Base-by-base conservation (phyloP, 116 monocot genomes). In the Iris pallida region DNA sequence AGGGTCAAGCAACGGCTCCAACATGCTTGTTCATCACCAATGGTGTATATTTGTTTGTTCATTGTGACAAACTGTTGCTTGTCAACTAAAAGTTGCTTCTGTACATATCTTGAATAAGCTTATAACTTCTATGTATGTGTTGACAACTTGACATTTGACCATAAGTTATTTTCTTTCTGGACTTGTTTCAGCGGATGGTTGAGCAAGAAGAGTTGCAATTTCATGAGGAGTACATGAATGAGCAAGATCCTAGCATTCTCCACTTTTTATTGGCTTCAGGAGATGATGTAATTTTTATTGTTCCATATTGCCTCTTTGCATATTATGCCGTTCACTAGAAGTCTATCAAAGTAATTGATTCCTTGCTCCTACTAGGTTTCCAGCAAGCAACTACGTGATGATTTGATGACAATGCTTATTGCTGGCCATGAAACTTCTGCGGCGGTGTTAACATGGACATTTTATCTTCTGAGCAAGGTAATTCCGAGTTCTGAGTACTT, bases 391-490 rank as follows among this genome's bases (percentile, higher is more conserved):
- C 89, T 97, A 30, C 89, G 92, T 77, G 96, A 97, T 78, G 96
- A 97, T 82, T 66, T 97, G 78, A 90, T 97, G 96, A 97, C 96
- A 46, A 68, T 92, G 85, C 92, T 97, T 45, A 92, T 97, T 78
- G 96, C 96, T 65, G 96, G 96, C n/a, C 92, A 97, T 78, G 96
- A 97, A 73, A 97, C 96, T 77, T 89, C 92, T 63, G 96, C 96
- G 47, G 92, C 96, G 62, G 87, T 92, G 13, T 78, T 97, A 58
- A 97, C 96, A 73, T 97, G 96, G 96, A 89, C 92, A 17, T 92
- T 97, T 89, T 92, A 97, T 85, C 87, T 97, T 76, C 85, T 97
- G 68, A 81, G 83, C 20, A 80, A 97, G 89, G 96, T 92, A 84
- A 56, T 44, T 57, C 14, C 63, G 2, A 16, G 61, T 1, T 14